These are phyloP conservation scores for Elongisporangium anandrum DNA, from an alignment of 352 stramenopile species.

Conservation along the genomic window DNA sequence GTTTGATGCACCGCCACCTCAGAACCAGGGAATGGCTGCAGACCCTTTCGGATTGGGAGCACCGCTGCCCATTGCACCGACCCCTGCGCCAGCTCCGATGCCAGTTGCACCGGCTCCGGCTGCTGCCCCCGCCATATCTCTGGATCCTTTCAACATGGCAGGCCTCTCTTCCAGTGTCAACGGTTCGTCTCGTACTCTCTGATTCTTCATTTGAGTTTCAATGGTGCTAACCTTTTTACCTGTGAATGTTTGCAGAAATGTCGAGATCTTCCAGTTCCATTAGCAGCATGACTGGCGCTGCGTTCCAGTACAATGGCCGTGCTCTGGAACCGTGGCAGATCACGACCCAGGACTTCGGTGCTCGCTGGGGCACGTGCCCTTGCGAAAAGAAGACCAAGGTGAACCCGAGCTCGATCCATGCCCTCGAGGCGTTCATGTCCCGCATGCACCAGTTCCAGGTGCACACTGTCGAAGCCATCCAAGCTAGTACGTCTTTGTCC, in stretches of 20 bases:
- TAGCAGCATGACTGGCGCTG: constrained; percentile 16
- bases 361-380: constrained; percentile 73
- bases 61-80: constrained; percentile 11
- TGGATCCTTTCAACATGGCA: constrained; percentile 78
- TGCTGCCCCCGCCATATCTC: constrained; percentile 17
- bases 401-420: constrained; percentile 70
- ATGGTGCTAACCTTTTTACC: constrained; percentile 4
- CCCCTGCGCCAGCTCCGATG: constrained; percentile 13
- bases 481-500: constrained; percentile 56
- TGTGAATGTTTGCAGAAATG: constrained; percentile 29
- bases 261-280: constrained; percentile 26
- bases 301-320: constrained; percentile 81
- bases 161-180: constrained; percentile 66
- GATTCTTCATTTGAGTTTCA: neutral
- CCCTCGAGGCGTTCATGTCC: constrained; percentile 79
- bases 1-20: constrained; percentile 55
- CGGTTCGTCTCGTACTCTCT: constrained; percentile 23
- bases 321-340: constrained; percentile 80
- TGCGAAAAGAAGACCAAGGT: constrained; percentile 86
- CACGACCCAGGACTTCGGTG: constrained; percentile 85
- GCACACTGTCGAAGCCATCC: constrained; percentile 82
- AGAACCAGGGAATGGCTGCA: constrained; percentile 15
- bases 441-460: constrained; percentile 78
- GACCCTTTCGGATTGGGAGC: constrained; percentile 70
- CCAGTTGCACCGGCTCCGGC: constrained; percentile 19